These are phyloP conservation scores for Euphorbia peplus DNA, from an alignment of 345 rosid species.

Conservation along the genomic window DNA sequence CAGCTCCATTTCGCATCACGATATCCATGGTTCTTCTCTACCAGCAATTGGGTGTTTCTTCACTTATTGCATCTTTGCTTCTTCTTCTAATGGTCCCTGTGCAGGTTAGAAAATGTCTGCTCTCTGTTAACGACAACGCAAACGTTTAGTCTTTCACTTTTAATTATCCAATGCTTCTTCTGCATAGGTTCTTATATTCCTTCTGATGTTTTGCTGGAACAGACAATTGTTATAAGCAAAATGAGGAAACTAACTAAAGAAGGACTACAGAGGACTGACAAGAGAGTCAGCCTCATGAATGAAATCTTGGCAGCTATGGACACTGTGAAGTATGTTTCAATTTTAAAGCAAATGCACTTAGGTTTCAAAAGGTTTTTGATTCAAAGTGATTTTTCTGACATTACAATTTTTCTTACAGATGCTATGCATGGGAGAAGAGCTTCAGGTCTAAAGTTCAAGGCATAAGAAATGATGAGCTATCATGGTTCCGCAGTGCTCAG, in stretches of 20 bases:
- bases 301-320: slow-evolving; percentile 36
- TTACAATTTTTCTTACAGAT: slow-evolving; percentile 17
- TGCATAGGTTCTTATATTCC: background rate
- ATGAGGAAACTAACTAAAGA: slow-evolving; percentile 33
- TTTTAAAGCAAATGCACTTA: background rate
- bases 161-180: background rate
- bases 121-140: background rate
- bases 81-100: slow-evolving; percentile 28
- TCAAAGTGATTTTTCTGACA: slow-evolving; percentile 4
- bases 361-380: background rate
- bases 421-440: slow-evolving; percentile 42
- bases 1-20: slow-evolving; percentile 34
- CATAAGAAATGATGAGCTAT: slow-evolving; percentile 32
- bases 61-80: slow-evolving; percentile 26
- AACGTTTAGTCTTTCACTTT: background rate
- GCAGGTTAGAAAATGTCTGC: slow-evolving; percentile 15
- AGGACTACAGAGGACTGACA: slow-evolving; percentile 34
- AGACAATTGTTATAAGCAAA: slow-evolving; percentile 29
- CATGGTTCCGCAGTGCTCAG: slow-evolving; percentile 30
- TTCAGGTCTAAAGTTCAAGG: slow-evolving; percentile 28
- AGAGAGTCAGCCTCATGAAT: slow-evolving; percentile 37
- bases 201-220: slow-evolving; percentile 1
- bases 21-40: slow-evolving; percentile 32
- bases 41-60: slow-evolving; percentile 34
- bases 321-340: slow-evolving; percentile 27